Conservation (phyloP, 139 green algal species). For the Volvox africanus region DNA sequence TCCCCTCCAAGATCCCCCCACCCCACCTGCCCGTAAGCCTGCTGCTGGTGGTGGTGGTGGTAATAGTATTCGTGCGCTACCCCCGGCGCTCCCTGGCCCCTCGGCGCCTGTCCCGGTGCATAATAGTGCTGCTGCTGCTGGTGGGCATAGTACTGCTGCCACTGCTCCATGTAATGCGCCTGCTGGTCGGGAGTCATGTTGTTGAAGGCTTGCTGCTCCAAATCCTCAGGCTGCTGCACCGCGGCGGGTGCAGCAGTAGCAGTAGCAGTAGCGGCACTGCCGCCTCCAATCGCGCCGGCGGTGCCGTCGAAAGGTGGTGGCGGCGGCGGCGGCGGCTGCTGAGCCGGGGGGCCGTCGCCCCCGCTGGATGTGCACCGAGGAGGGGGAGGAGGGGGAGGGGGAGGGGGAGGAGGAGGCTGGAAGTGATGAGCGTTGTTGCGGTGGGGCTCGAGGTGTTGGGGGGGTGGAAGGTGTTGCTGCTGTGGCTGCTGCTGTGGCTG, state of each 20-base stretch:
- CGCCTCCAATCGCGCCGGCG: not conserved
- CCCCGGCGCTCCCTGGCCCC: conserved; percentile 24
- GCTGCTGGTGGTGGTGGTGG: conserved; percentile 10
- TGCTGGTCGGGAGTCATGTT: conserved; percentile 63
- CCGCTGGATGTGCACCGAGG: not conserved
- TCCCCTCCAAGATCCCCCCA: not conserved
- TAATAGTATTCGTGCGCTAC: not conserved
- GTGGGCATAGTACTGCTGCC: conserved; percentile 57
- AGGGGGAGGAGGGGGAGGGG: not conserved
- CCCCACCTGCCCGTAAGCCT: conserved; percentile 33
- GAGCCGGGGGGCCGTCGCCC: not conserved
- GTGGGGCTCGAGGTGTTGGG: not conserved
- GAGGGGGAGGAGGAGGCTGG: not conserved
- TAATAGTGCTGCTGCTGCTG: conserved; percentile 59
- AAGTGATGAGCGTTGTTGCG: not conserved
- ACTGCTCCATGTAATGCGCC: conserved; percentile 66
- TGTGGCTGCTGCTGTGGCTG: not conserved
- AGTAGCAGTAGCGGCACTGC: not conserved
- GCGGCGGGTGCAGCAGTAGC: not conserved
- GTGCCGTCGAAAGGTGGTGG: not conserved
- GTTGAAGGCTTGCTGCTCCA: conserved; percentile 24
- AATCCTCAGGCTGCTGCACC: not conserved
- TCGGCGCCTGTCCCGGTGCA: conserved; percentile 39
- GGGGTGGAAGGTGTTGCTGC: not conserved
- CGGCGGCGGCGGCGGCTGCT: not conserved